Percentiles rank a stretch among this genome's conserved stretches.
Evolutionary conservation across 495 filamentous ascomycete genomes (phyloP).

Genomic region (Xylaria nigripes): DNA sequence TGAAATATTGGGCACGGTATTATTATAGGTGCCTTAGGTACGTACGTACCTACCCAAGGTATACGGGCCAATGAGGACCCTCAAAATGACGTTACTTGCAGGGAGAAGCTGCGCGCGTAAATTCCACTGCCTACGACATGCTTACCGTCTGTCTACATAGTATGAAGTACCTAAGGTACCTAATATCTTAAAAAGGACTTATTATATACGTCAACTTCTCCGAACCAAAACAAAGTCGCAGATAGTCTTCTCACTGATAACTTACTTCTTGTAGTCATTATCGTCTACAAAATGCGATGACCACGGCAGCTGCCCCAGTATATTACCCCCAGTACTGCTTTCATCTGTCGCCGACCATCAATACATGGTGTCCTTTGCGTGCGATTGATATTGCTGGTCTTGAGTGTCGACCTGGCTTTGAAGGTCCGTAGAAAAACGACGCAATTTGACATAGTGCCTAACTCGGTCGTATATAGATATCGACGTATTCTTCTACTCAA

Average conservation of each 20-base stretch:
- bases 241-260: neutral
- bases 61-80: too few relatives aligned
- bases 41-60: too few relatives aligned
- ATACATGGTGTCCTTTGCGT: constrained; percentile 73
- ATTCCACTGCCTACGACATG: too few relatives aligned
- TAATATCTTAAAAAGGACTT: neutral
- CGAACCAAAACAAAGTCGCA: neutral
- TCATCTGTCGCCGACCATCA: constrained; percentile 70
- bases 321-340: constrained; percentile 81
- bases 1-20: too few relatives aligned
- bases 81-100: too few relatives aligned
- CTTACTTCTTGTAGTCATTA: constrained; percentile 12
- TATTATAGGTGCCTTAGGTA: too few relatives aligned
- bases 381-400: constrained; percentile 60
- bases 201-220: neutral
- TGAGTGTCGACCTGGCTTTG: constrained; percentile 50
- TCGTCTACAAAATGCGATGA: constrained; percentile 45
- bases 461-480: constrained; percentile 43
- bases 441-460: neutral
- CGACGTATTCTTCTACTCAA: constrained; percentile 67
- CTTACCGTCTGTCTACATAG: too few relatives aligned
- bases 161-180: too few relatives aligned
- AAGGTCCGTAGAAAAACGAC: constrained; percentile 42
- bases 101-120: too few relatives aligned
- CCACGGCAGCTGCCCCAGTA: constrained; percentile 23